These are phyloP conservation scores for Artemisia argyi DNA, from an alignment of 129 eudicot species.

Conservation along the genomic window DNA sequence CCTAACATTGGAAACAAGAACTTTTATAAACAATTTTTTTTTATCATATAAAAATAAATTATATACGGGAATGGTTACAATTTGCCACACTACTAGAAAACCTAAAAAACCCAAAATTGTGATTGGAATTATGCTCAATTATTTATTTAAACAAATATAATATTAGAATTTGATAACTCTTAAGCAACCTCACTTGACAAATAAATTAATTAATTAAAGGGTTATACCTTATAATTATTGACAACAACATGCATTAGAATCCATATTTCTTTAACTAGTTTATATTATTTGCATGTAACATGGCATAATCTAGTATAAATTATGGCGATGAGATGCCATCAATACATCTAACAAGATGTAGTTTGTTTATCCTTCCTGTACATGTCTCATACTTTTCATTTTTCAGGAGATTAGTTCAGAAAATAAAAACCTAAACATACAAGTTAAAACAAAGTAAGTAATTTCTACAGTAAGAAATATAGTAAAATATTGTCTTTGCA, in stretches of 20 bases:
- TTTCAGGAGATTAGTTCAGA: conserved; percentile 11
- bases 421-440: neutral
- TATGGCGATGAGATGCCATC: conserved; percentile 29
- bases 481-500: neutral
- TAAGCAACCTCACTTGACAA: conserved; percentile 28
- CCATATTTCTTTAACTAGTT: neutral
- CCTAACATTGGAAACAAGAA: neutral
- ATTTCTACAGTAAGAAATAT: neutral
- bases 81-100: neutral
- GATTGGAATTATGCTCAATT: neutral
- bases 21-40: neutral
- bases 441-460: conserved; percentile 12
- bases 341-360: conserved; percentile 26
- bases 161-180: neutral
- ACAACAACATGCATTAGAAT: conserved; percentile 32
- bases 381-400: neutral
- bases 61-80: neutral
- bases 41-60: no score
- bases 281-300: conserved; percentile 2
- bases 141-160: conserved; percentile 7
- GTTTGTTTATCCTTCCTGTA: conserved; percentile 7
- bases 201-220: conserved; percentile 23
- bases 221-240: conserved; percentile 29
- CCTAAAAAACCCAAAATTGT: neutral
- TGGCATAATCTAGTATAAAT: conserved; percentile 6